These are phyloP conservation scores for Eimeria zaria DNA, from an alignment of 169 alveolate genomes.

Conservation along the genomic window DNA sequence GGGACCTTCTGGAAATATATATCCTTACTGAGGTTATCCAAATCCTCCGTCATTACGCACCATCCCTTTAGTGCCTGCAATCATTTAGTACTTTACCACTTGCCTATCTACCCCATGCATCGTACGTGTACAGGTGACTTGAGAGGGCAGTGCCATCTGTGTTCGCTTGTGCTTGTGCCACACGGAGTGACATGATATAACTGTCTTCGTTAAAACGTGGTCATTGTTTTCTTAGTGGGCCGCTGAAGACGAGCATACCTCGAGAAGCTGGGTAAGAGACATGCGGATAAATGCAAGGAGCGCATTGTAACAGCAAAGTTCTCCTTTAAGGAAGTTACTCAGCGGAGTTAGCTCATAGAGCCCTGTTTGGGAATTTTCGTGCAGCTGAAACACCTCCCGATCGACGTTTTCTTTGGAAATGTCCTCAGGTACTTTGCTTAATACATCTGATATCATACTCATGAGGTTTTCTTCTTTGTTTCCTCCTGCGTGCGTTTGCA, in stretches of 20 bases:
- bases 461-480: not conserved
- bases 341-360: constrained; percentile 61
- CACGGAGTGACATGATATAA: too few relatives aligned
- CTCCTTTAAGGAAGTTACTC: constrained; percentile 57
- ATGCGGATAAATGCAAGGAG: constrained; percentile 58
- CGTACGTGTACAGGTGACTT: not conserved
- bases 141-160: not conserved
- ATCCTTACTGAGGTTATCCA: constrained; percentile 58
- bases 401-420: not conserved
- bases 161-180: not conserved
- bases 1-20: constrained; percentile 70
- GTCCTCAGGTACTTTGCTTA: constrained; percentile 53
- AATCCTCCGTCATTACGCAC: constrained; percentile 56
- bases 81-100: not conserved
- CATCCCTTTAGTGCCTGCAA: constrained; percentile 70
- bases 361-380: constrained; percentile 22
- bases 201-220: not conserved
- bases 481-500: constrained; percentile 33
- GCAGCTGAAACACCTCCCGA: not conserved
- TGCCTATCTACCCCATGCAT: too few relatives aligned
- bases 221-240: not conserved
- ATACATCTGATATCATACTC: constrained; percentile 35
- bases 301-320: constrained; percentile 28
- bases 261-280: constrained; percentile 63
- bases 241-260: constrained; percentile 35